Percentiles rank a stretch among this genome's conserved stretches.
These are phyloP conservation scores for Gnomoniopsis smithogilvyi DNA, from an alignment of 2,329 filamentous ascomycete species.

Conservation along the genomic window DNA sequence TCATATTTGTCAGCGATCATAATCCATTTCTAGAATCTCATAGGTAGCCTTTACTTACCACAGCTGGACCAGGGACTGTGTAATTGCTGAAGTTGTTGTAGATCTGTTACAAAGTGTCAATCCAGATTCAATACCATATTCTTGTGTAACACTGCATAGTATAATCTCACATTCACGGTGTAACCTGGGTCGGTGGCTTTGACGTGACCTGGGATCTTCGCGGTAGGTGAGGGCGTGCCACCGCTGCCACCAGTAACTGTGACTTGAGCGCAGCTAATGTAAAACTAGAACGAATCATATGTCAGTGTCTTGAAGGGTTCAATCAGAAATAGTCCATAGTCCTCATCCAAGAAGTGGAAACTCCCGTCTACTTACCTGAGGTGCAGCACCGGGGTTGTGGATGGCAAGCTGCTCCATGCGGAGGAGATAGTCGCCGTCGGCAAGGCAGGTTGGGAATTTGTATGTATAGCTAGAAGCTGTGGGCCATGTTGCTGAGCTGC, in stretches of 20 bases:
- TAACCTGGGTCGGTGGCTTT: constrained; percentile 36
- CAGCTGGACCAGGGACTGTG: constrained; percentile 13
- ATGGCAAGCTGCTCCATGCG: constrained; percentile 48
- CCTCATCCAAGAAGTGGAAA: background rate
- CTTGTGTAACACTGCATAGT: background rate
- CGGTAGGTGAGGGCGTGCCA: constrained; percentile 31
- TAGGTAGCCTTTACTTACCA: background rate
- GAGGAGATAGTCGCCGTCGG: constrained; percentile 13
- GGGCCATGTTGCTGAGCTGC: constrained; percentile 28
- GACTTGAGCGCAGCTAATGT: constrained; percentile 40
- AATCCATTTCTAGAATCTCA: too few relatives aligned
- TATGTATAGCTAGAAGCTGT: constrained; percentile 45
- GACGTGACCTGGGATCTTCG: constrained; percentile 34
- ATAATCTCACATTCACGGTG: constrained; percentile 37
- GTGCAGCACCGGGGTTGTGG: constrained; percentile 47
- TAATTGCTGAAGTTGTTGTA: constrained; percentile 26
- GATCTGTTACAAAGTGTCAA: constrained; percentile 19
- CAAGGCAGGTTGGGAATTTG: constrained; percentile 9
- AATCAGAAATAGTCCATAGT: too few relatives aligned
- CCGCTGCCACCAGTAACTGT: constrained; percentile 37
- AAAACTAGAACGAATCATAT: constrained; percentile 33
- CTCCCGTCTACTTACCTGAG: constrained; percentile 27
- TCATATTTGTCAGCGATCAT: too few relatives aligned
- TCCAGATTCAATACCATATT: background rate
- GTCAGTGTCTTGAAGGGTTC: background rate